Percentiles rank a stretch among this genome's conserved stretches.
These are phyloP conservation scores for Arthromyces matolae DNA, from an alignment of 768 basidiomycete genomes.

Conservation along the genomic window DNA sequence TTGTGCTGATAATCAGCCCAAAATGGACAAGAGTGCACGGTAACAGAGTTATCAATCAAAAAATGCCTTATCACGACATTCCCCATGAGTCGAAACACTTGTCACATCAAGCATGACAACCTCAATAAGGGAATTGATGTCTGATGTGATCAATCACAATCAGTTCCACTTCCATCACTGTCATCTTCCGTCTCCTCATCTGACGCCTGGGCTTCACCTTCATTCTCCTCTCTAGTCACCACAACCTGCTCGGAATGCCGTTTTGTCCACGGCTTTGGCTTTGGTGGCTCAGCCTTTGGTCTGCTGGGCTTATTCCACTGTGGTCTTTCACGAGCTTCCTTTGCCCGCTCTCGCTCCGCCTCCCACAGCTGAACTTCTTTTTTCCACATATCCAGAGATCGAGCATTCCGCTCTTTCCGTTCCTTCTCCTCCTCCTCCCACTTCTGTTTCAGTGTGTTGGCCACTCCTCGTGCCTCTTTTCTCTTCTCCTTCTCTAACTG, in stretches of 20 bases:
- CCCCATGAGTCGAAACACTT: background rate
- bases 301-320: conserved; percentile 2
- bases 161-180: too few relatives aligned
- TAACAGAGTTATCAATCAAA: background rate
- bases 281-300: background rate
- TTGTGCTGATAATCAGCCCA: background rate
- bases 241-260: background rate
- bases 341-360: background rate
- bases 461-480: background rate
- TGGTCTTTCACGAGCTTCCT: background rate
- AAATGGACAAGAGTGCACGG: background rate
- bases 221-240: background rate
- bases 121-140: background rate
- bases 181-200: background rate
- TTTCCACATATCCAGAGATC: background rate
- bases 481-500: background rate
- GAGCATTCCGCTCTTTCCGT: background rate
- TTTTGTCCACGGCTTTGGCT: background rate
- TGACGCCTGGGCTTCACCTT: background rate
- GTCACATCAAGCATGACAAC: background rate
- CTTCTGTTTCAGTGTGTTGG: conserved; percentile 3
- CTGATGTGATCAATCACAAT: background rate
- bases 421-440: conserved; percentile 6
- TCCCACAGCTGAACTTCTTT: background rate
- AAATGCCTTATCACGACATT: background rate